These are phyloP conservation scores for Allomyces arbusculus DNA, from an alignment of 192 early-diverging fungal species.

Conservation along the genomic window DNA sequence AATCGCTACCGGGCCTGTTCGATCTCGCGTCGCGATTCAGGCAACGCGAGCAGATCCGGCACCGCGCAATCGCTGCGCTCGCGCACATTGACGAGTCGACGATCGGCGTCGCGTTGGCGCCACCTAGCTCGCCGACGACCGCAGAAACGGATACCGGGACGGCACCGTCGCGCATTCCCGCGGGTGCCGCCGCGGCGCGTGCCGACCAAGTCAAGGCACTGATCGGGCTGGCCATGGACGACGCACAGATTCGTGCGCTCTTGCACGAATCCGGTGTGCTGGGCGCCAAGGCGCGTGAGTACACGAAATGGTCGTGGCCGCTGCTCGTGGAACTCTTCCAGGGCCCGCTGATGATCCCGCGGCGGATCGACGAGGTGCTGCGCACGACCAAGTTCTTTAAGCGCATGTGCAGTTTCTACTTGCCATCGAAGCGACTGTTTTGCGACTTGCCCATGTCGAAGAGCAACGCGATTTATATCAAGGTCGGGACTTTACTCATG, in stretches of 20 bases:
- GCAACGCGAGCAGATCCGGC: constrained; percentile 41
- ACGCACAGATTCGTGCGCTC: constrained; percentile 40
- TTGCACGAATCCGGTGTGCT: constrained; percentile 34
- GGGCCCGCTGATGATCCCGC: constrained; percentile 49
- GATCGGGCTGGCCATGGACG: constrained; percentile 48
- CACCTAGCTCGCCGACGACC: background rate
- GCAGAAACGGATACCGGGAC: background rate
- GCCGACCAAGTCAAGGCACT: constrained; percentile 30
- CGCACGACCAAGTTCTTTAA: constrained; percentile 49
- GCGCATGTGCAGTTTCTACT: constrained; percentile 47
- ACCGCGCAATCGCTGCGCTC: constrained; percentile 51
- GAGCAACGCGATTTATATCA: constrained; percentile 21
- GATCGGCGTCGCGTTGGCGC: constrained; percentile 13
- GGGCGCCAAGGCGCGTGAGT: constrained; percentile 50
- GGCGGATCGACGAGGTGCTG: constrained; percentile 52
- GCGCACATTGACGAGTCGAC: constrained; percentile 48
- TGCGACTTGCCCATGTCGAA: constrained; percentile 35
- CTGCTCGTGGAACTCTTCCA: constrained; percentile 49
- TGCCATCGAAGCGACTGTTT: constrained; percentile 49
- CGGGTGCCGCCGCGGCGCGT: constrained; percentile 15
- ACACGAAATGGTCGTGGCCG: constrained; percentile 61
- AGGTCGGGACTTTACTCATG: constrained; percentile 47
- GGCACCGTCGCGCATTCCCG: constrained; percentile 4
- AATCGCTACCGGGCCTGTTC: constrained; percentile 55
- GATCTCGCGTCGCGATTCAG: constrained; percentile 51